A percentile compares a stretch with the other conserved stretches of the same genome.
Conservation (phyloP, 1,284 basidiomycete species). For the Apiotrichum domesticum region DNA sequence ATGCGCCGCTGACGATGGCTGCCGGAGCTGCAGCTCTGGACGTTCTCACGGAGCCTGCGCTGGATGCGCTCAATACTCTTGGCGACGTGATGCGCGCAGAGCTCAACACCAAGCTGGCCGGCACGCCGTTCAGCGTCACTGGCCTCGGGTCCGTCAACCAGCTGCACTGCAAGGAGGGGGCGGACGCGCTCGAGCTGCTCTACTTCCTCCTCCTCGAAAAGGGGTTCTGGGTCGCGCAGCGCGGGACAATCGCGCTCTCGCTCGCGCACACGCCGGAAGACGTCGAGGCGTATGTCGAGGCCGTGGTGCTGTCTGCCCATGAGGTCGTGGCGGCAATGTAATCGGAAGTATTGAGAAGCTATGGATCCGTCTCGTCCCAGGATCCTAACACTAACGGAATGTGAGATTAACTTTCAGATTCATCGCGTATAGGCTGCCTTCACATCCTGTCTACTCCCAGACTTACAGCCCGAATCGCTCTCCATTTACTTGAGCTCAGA, state of each 20-base stretch:
- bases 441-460: too few relatives aligned
- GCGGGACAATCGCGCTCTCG: constrained; percentile 16
- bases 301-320: background rate
- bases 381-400: too few relatives aligned
- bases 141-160: constrained; percentile 32
- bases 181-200: constrained; percentile 10
- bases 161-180: constrained; percentile 16
- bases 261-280: constrained; percentile 5
- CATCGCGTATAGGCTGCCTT: too few relatives aligned
- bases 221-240: constrained; percentile 13
- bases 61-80: constrained; percentile 17
- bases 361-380: too few relatives aligned
- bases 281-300: constrained; percentile 10
- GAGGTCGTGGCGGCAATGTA: too few relatives aligned
- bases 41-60: constrained; percentile 18
- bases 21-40: constrained; percentile 22
- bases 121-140: constrained; percentile 14
- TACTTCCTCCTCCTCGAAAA: background rate
- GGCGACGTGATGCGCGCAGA: constrained; percentile 21
- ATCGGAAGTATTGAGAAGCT: too few relatives aligned
- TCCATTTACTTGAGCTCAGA: too few relatives aligned
- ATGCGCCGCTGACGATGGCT: constrained; percentile 29
- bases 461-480: too few relatives aligned
- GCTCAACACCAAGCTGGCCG: constrained; percentile 13
- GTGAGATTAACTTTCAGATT: too few relatives aligned